Percentiles rank a stretch among this genome's conserved stretches.
Conservation (phyloP, 306 rosid species). For the Corylus americana region DNA sequence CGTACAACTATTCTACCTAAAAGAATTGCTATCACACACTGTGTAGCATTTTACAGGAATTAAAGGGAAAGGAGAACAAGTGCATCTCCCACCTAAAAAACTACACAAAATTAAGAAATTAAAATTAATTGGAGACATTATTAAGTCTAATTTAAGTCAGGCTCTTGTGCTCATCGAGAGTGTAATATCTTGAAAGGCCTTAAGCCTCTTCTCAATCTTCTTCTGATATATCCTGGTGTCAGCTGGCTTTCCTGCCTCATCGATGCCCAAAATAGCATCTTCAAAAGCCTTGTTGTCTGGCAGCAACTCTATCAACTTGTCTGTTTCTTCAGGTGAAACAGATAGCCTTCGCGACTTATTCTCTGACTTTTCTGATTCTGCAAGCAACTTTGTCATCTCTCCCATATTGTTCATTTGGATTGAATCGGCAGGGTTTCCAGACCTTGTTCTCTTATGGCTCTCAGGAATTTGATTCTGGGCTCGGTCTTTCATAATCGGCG, state of each 20-base stretch:
- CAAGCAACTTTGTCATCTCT: constrained; percentile 32
- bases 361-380: constrained; percentile 44
- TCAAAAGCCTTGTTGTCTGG: constrained; percentile 86
- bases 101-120: constrained; percentile 36
- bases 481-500: constrained; percentile 33
- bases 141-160: constrained; percentile 24
- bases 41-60: constrained; percentile 22
- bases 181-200: constrained; percentile 85
- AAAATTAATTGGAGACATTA: background rate
- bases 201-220: constrained; percentile 81
- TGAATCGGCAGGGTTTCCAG: constrained; percentile 63
- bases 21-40: constrained; percentile 9
- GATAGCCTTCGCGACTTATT: constrained; percentile 67
- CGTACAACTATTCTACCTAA: too few relatives aligned
- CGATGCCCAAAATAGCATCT: constrained; percentile 75
- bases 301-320: constrained; percentile 46
- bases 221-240: constrained; percentile 30
- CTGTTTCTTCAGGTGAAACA: constrained; percentile 36
- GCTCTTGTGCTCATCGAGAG: constrained; percentile 93
- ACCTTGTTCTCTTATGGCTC: constrained; percentile 85
- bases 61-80: constrained; percentile 84
- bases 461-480: constrained; percentile 50
- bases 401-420: constrained; percentile 41
- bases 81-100: constrained; percentile 68
- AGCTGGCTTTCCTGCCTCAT: constrained; percentile 31